Base-by-base conservation (phyloP, 192 early-diverging fungal species). In the Coemansia sp. region DNA sequence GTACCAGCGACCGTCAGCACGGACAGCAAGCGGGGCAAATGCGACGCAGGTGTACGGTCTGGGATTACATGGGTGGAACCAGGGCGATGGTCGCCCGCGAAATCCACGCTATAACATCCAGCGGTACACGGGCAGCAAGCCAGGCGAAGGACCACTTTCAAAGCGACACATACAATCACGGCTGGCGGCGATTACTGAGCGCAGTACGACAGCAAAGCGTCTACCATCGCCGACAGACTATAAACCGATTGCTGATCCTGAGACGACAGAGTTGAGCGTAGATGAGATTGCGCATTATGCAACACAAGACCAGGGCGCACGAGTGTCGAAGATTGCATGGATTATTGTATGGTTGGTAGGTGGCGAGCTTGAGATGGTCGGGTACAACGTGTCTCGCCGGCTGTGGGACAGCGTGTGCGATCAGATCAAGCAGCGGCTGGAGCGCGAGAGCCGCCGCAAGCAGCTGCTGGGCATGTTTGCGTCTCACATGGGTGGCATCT, bases 361-460 rank as follows among this genome's bases (percentile, higher is more conserved):
- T n/a, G 79, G 79, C 24, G 79, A 81, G 70, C 63, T 81, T 17
- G 79, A 81, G 65, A 81, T 81, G 79, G 79, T 81, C 2, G 79
- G 79, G 35, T 81, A 81, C 63, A 81, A 81, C 41, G 70, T 75
- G 25, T 75, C 79, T n/a, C 56, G 72, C 50, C 52, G 47, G 12
- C 66, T 81, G n/a, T 81, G 79, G 79, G 53, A 72, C 25, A 50
- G 51, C 45, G 43, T 81, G 10, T 66, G 69, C 52, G 79, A 81
- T 45, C 79, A 81, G 63, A 81, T 81, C 61, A 65, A 63, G 45
- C 73, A 81, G 59, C 69, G 79, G 7, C 66, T 75, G 1, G 79
- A 81, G 66, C 79, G 79, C 66, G 79, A 81, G 54, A 66, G 63
- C 35, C 79, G 79, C 24, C 73, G 79, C 51, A 81, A 81, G 66